Percentiles rank a stretch among this genome's conserved stretches.
phyloP scores from a whole-genome alignment of 75 land plant species.

The Larix kaempferi region DNA sequence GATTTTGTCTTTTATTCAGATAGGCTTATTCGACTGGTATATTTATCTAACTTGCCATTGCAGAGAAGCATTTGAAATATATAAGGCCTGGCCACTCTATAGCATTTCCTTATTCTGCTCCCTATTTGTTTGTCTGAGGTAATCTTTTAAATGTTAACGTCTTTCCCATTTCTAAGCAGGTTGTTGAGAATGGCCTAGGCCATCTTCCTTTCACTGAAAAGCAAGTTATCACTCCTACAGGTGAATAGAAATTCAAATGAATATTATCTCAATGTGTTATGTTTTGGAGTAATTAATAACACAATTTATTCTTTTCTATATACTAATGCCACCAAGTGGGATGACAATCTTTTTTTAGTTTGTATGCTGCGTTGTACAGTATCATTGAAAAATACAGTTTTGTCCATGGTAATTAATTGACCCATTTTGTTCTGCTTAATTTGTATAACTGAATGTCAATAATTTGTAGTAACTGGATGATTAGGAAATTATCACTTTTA shows the following conservation, averaged over 20 bases:
- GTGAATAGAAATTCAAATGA: conserved; percentile 7
- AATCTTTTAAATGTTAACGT: too few relatives aligned
- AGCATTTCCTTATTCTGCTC: background rate
- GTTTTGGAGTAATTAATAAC: background rate
- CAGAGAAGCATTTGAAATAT: background rate
- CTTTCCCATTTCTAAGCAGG: conserved; percentile 21
- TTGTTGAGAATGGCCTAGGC: conserved; percentile 96
- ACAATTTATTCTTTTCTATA: background rate
- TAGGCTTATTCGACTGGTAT: conserved; percentile 83
- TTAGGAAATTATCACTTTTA: background rate
- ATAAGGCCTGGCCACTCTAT: background rate
- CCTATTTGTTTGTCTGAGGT: too few relatives aligned
- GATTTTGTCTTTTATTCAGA: conserved; percentile 81
- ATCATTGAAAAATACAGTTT: background rate
- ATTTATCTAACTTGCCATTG: background rate
- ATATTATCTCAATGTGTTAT: background rate
- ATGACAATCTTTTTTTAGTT: background rate
- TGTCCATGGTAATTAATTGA: background rate
- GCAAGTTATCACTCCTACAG: conserved; percentile 86
- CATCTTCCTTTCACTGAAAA: conserved; percentile 91
- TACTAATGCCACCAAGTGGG: background rate
- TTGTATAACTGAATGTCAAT: background rate
- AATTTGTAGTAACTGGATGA: background rate
- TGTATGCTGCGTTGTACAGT: background rate
- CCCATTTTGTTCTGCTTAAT: background rate